phyloP scores from a whole-genome alignment of 306 rosid species.

The Dryas alaskensis region DNA sequence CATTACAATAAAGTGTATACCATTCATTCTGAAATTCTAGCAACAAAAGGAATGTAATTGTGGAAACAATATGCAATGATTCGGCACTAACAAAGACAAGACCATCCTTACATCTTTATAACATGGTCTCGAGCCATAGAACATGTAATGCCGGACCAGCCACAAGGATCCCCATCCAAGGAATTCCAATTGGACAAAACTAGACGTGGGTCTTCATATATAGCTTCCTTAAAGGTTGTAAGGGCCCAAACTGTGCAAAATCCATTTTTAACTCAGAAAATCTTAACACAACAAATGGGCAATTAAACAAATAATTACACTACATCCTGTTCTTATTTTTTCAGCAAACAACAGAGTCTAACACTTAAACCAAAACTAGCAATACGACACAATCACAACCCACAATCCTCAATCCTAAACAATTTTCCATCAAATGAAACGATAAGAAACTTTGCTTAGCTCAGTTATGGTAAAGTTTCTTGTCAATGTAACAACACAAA shows the following conservation, averaged over 20 bases:
- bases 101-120: conserved; percentile 63
- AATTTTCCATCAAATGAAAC: not conserved
- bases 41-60: conserved; percentile 23
- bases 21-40: conserved; percentile 12
- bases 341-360: conserved; percentile 3
- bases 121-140: conserved; percentile 59
- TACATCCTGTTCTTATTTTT: not conserved
- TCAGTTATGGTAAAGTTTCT: not conserved
- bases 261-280: conserved; percentile 28
- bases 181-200: conserved; percentile 72
- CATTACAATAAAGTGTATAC: conserved; percentile 16
- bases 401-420: conserved; percentile 25
- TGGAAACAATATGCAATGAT: conserved; percentile 9
- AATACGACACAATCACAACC: not conserved
- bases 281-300: conserved; percentile 7
- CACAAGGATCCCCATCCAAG: conserved; percentile 73
- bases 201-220: conserved; percentile 72
- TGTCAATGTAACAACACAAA: not conserved
- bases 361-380: conserved; percentile 12
- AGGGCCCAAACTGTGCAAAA: conserved; percentile 65
- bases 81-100: conserved; percentile 18
- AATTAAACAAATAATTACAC: conserved; percentile 6
- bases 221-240: conserved; percentile 59
- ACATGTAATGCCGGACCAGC: conserved; percentile 76
- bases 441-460: not conserved